Evolutionary conservation across 1,284 basidiomycete genomes (phyloP).

Genomic region (Heterobasidion annosum): DNA sequence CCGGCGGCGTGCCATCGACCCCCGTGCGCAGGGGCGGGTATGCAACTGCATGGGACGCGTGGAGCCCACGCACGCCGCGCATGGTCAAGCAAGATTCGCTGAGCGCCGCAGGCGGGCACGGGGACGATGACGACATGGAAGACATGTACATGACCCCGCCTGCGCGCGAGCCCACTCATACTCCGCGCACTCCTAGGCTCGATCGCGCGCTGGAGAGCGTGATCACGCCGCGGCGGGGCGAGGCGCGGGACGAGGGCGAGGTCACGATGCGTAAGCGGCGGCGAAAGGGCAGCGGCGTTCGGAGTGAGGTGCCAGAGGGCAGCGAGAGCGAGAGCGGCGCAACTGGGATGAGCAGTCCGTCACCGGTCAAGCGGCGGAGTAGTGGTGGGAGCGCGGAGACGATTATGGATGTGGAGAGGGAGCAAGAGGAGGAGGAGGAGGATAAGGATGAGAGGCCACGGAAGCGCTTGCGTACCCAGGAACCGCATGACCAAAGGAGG

Average conservation of each 20-base stretch:
- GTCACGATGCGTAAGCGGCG: slow-evolving; percentile 11
- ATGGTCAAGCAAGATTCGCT: slow-evolving; percentile 4
- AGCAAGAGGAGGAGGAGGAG: slow-evolving; percentile 7
- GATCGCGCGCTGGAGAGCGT: background rate
- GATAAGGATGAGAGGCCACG: slow-evolving; percentile 6
- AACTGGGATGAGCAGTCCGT: slow-evolving; percentile 9
- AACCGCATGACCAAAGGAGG: background rate
- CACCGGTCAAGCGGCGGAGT: slow-evolving; percentile 9
- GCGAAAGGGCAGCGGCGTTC: slow-evolving; percentile 2
- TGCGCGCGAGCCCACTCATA: background rate
- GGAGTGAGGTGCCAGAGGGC: slow-evolving; percentile 5
- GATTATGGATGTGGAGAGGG: background rate
- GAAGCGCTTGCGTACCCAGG: background rate
- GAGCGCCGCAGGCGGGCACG: background rate
- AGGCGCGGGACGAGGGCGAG: slow-evolving; percentile 4
- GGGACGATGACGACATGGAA: slow-evolving; percentile 9
- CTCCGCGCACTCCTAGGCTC: slow-evolving; percentile 4
- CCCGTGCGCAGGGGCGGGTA: no score
- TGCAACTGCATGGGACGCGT: background rate
- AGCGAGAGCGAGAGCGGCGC: slow-evolving; percentile 2
- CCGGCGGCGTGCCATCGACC: background rate
- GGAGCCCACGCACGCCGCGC: background rate
- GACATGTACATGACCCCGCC: slow-evolving; percentile 10
- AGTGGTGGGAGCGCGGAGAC: background rate
- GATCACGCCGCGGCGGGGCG: slow-evolving; percentile 2